Evolutionary conservation across 2,329 filamentous ascomycete species (phyloP).

Genomic region (Botrytis fabae): DNA sequence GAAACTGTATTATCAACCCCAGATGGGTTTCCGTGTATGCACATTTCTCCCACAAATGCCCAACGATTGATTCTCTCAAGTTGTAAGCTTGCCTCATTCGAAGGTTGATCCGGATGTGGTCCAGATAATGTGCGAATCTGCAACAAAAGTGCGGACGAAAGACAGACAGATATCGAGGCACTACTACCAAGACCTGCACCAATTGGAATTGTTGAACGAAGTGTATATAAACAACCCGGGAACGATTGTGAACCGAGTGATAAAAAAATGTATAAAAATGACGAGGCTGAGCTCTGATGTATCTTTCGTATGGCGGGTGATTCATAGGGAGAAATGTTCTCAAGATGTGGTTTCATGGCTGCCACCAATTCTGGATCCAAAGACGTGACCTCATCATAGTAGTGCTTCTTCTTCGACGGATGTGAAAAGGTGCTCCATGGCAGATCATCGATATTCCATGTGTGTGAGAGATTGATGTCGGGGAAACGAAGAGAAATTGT

Average conservation of each 20-base stretch:
- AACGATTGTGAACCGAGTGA: conserved; percentile 79
- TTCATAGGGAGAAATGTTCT: conserved; percentile 64
- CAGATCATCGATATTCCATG: conserved; percentile 89
- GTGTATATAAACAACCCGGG: conserved; percentile 80
- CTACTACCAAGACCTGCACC: conserved; percentile 89
- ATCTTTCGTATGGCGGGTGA: conserved; percentile 76
- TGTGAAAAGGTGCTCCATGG: conserved; percentile 83
- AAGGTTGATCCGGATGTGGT: conserved; percentile 87
- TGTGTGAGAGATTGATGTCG: conserved; percentile 85
- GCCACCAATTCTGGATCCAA: conserved; percentile 81
- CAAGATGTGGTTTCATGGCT: conserved; percentile 78
- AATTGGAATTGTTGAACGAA: conserved; percentile 92
- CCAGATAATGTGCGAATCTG: conserved; percentile 87
- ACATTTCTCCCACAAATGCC: conserved; percentile 96
- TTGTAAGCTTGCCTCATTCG: conserved; percentile 83
- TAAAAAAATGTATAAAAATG: conserved; percentile 91
- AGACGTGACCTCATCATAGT: conserved; percentile 83
- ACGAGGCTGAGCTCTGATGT: conserved; percentile 75
- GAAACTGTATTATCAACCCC: conserved; percentile 97
- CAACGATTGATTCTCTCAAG: conserved; percentile 95
- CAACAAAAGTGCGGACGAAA: conserved; percentile 78
- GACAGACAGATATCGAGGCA: conserved; percentile 88
- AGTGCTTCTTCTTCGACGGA: conserved; percentile 86
- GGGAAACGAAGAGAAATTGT: conserved; percentile 87
- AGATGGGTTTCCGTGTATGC: conserved; percentile 94